Evolutionary conservation across 306 rosid species (phyloP).

Genomic region (Cicer yamashitae): DNA sequence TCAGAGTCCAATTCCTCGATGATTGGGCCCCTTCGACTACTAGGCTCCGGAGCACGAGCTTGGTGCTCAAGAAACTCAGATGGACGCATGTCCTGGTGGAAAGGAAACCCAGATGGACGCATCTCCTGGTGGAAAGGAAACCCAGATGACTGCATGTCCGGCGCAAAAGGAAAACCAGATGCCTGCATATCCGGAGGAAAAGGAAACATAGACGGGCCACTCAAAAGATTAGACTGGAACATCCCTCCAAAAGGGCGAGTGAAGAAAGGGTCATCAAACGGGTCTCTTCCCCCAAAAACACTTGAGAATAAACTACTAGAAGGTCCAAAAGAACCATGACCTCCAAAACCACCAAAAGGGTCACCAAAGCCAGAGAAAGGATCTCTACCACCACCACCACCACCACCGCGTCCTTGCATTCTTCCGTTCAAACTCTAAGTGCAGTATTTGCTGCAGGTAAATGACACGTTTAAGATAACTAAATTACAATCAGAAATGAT

Average conservation of each 20-base stretch:
- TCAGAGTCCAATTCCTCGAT: conserved; percentile 87
- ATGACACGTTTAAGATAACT: not conserved
- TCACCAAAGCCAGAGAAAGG: conserved; percentile 57
- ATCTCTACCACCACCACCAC: conserved; percentile 67
- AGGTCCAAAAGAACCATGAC: conserved; percentile 68
- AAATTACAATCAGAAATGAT: not conserved
- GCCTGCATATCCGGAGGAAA: conserved; percentile 54
- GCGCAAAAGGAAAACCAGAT: conserved; percentile 49
- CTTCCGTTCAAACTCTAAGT: conserved; percentile 47
- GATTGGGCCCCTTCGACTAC: conserved; percentile 62
- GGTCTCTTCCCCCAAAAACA: conserved; percentile 72
- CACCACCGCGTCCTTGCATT: conserved; percentile 68
- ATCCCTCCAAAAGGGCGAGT: conserved; percentile 76
- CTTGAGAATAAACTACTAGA: conserved; percentile 59
- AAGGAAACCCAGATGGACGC: conserved; percentile 61
- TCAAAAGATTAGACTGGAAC: conserved; percentile 57
- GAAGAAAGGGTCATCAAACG: conserved; percentile 88
- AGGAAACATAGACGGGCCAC: conserved; percentile 52
- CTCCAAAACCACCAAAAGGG: conserved; percentile 74
- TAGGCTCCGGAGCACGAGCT: conserved; percentile 60
- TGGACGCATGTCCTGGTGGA: conserved; percentile 51
- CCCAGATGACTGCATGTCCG: conserved; percentile 29
- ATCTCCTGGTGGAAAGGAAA: conserved; percentile 51
- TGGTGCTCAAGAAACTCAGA: conserved; percentile 63
- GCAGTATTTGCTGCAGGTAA: conserved; percentile 40